Evolutionary conservation across 176 grass and related monocot genomes (phyloP), one percentile per base, ranked within the genome.

Genomic region (Oryza meridionalis): DNA sequence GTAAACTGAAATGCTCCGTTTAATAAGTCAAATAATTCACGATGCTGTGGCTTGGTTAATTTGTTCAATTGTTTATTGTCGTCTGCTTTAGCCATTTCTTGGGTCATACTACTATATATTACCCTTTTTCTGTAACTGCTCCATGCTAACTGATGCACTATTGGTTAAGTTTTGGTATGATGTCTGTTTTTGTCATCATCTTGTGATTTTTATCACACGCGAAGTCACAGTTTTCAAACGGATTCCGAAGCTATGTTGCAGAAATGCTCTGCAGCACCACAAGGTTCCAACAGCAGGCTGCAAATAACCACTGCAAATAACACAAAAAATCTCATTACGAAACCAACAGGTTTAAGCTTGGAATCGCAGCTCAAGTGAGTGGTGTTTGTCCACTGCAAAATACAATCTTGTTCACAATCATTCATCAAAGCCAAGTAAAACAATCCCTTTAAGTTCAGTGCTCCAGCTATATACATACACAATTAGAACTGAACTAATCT

Each of bases 391-490:
- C 40, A 72, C 27, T 9, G 53, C 67, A 3, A 14, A 15, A 15
- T 47, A 6, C 24, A 79, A 64, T 33, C 19, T 75, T 29, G 37
- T 70, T 47, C 67, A 65, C 45, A 86, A 69, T 31, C 66, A 59
- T 61, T 49, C 67, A 90, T 15, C 29, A 11, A 46, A 68, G 62
- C 29, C 62, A 82, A 61, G 68, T 75, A 79, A 79, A 78, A 11
- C 62, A 69, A 68, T 69, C 72, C 68, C 78, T 79, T n/a, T 17
- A 45, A 37, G 79, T 58, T 69, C 64, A 84, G 71, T 19, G 42
- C 50, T 65, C 76, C 63, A 70, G 69, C 66, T 90, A 89, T 90
- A 84, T 87, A 87, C 89, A 84, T 4, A 70, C 11, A 5, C 70
- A 74, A 46, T 24, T n/a, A 83, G 46, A 32, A 49, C 61, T 70